Percentiles rank a stretch among this genome's conserved stretches.
phyloP scores from a whole-genome alignment of 2,329 filamentous ascomycete species.

The Xylariaceae sp. region DNA sequence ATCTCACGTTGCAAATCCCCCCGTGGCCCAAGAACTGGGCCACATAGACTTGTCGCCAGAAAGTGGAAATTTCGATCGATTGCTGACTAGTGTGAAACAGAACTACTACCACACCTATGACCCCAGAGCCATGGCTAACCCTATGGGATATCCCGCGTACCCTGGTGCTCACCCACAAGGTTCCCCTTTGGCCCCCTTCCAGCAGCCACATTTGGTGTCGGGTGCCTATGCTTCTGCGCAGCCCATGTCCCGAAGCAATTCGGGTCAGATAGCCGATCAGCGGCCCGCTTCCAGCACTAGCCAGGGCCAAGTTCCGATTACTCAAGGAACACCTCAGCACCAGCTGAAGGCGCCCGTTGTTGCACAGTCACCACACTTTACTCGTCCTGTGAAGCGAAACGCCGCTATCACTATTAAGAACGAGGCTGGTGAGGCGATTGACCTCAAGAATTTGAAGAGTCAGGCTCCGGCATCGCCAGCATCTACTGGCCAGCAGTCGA shows the following conservation, averaged over 20 bases:
- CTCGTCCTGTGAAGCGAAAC: constrained; percentile 57
- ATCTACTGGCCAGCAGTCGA: constrained; percentile 50
- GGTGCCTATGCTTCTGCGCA: constrained; percentile 40
- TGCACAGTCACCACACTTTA: constrained; percentile 41
- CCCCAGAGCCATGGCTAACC: constrained; percentile 32
- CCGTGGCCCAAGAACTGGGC: constrained; percentile 20
- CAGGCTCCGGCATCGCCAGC: constrained; percentile 50
- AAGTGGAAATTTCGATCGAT: constrained; percentile 64
- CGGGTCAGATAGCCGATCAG: constrained; percentile 68
- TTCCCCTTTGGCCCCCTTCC: background rate
- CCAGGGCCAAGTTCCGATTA: constrained; percentile 55
- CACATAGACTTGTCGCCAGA: constrained; percentile 59
- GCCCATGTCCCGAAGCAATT: constrained; percentile 72
- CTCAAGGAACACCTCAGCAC: constrained; percentile 56
- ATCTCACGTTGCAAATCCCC: constrained; percentile 28
- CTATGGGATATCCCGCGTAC: constrained; percentile 27
- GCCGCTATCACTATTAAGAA: constrained; percentile 81
- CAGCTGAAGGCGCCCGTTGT: constrained; percentile 42
- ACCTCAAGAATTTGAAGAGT: constrained; percentile 55
- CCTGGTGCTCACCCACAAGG: constrained; percentile 23
- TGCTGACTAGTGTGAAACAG: constrained; percentile 68
- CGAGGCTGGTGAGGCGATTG: constrained; percentile 69
- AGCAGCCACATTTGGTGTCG: constrained; percentile 35
- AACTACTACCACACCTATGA: constrained; percentile 51
- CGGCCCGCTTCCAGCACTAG: constrained; percentile 59